Conservation (phyloP, 345 rosid species). For the Gossypioides kirkii region DNA sequence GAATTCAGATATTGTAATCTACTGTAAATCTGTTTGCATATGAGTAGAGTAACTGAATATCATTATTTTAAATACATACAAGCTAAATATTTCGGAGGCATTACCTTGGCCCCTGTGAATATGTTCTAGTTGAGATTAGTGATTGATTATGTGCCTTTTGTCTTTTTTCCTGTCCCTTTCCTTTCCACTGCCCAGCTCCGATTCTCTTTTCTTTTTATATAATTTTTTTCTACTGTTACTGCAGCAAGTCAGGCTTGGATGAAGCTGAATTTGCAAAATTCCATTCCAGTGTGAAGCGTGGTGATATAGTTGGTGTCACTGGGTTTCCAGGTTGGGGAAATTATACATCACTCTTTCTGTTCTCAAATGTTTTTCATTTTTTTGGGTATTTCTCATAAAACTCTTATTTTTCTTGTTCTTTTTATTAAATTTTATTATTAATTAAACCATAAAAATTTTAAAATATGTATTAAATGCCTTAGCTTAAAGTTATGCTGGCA, state of each 20-base stretch:
- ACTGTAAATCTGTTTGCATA: background rate
- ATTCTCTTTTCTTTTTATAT: background rate
- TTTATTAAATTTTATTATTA: background rate
- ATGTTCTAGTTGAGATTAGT: background rate
- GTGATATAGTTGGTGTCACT: conserved; percentile 84
- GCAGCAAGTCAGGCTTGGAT: conserved; percentile 74
- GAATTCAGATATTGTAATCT: background rate
- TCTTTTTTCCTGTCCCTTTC: background rate
- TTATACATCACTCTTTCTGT: background rate
- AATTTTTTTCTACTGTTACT: background rate
- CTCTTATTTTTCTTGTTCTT: background rate
- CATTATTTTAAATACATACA: background rate
- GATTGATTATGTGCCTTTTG: background rate
- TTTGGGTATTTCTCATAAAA: background rate
- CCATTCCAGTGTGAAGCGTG: conserved; percentile 74
- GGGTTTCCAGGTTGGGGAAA: conserved; percentile 84
- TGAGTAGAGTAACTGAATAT: background rate
- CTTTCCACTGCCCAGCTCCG: background rate
- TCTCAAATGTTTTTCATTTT: background rate
- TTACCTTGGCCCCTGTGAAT: background rate
- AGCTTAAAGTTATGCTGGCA: background rate
- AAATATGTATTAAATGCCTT: background rate
- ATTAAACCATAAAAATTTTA: background rate
- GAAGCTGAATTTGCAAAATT: conserved; percentile 65
- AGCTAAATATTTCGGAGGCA: background rate